Evolutionary conservation across 139 green algal genomes (phyloP).

Genomic region (Spirogloea muscicola): DNA sequence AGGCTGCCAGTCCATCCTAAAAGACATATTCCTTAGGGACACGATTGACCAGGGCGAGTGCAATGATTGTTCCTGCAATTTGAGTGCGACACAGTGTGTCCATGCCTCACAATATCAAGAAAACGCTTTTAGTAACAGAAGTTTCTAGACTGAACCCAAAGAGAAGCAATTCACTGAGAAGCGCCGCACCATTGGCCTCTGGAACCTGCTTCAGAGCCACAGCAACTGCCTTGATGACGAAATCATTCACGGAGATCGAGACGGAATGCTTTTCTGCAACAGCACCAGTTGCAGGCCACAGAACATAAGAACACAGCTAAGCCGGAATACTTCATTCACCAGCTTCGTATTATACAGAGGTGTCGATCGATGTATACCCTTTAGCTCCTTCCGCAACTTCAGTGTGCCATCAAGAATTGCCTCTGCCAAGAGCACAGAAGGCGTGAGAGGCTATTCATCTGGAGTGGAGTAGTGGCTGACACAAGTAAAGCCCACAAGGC

Average conservation of each 20-base stretch:
- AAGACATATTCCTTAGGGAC: too few relatives aligned
- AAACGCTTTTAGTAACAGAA: too few relatives aligned
- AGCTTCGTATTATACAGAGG: background rate
- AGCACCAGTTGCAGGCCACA: background rate
- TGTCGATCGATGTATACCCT: conserved; percentile 10
- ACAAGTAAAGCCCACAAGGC: too few relatives aligned
- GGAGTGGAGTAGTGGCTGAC: too few relatives aligned
- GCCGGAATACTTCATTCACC: background rate
- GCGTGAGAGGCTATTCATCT: too few relatives aligned
- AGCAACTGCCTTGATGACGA: conserved; percentile 78
- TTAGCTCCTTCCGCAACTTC: conserved; percentile 23
- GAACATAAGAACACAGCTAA: conserved; percentile 37
- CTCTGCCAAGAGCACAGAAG: conserved; percentile 1
- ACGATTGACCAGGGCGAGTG: too few relatives aligned
- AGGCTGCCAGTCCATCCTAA: too few relatives aligned
- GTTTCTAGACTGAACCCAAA: too few relatives aligned
- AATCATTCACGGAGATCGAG: conserved; percentile 93
- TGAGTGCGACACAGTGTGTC: too few relatives aligned
- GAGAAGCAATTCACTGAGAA: too few relatives aligned
- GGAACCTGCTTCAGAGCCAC: conserved; percentile 74
- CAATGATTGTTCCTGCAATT: too few relatives aligned
- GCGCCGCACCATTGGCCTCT: conserved; percentile 57
- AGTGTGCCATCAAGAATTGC: conserved; percentile 8
- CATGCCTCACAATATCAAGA: too few relatives aligned
- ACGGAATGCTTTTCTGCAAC: conserved; percentile 26